phyloP scores from a whole-genome alignment of 2,329 filamentous ascomycete species.

The Xylariaceae sp. region DNA sequence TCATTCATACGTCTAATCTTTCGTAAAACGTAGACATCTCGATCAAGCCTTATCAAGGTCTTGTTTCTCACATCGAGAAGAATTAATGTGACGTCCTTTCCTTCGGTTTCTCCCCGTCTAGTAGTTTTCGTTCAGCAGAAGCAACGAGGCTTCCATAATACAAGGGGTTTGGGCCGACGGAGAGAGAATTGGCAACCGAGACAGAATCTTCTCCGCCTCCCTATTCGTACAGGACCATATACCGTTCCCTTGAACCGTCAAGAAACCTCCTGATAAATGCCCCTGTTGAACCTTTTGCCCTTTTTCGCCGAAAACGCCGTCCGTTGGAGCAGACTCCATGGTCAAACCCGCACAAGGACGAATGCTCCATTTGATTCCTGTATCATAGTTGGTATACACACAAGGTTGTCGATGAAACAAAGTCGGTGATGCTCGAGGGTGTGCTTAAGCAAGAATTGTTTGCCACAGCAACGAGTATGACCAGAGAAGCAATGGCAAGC shows the following conservation, averaged over 20 bases:
- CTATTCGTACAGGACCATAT: constrained; percentile 20
- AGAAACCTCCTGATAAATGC: constrained; percentile 1
- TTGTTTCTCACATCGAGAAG: not conserved
- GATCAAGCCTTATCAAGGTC: constrained; percentile 7
- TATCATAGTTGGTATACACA: too few species aligned
- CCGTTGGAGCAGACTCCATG: too few species aligned
- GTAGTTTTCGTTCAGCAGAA: not conserved
- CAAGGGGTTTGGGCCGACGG: not conserved
- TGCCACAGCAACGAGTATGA: too few species aligned
- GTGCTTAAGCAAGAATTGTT: too few species aligned
- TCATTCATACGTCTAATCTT: constrained; percentile 30
- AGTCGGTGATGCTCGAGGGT: too few species aligned
- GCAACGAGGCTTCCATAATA: not conserved
- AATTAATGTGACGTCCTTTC: not conserved
- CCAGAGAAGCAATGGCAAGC: not conserved
- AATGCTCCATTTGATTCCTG: too few species aligned
- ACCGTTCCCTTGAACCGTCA: constrained; percentile 10
- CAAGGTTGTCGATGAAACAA: too few species aligned
- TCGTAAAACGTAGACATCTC: constrained; percentile 27
- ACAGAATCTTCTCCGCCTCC: constrained; percentile 12
- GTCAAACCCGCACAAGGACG: too few species aligned
- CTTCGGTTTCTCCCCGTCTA: too few species aligned
- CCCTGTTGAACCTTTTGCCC: constrained; percentile 2
- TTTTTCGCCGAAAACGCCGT: not conserved
- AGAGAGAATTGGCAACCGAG: not conserved